Evolutionary conservation across 257 asterid genomes (phyloP).

Genomic region (Nicotiana attenuata): DNA sequence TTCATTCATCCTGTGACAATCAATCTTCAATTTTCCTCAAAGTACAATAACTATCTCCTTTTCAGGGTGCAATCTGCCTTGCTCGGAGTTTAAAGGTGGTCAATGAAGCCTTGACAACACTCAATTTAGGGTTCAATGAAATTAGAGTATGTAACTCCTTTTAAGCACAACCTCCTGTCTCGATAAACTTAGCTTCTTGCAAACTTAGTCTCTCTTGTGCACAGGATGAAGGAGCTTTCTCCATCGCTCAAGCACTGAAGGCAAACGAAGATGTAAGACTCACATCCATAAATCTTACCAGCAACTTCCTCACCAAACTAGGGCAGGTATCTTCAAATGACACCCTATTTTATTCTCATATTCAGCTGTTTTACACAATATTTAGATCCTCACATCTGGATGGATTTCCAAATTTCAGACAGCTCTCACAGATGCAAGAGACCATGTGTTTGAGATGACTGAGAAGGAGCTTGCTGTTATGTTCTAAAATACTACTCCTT

Average conservation of each 20-base stretch:
- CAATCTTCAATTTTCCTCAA: background rate
- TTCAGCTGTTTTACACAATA: background rate
- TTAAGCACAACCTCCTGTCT: background rate
- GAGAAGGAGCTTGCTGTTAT: conserved; percentile 73
- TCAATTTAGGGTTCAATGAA: conserved; percentile 92
- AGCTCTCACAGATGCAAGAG: conserved; percentile 86
- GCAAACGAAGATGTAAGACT: conserved; percentile 88
- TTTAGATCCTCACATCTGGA: background rate
- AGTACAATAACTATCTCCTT: conserved; percentile 3
- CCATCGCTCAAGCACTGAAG: conserved; percentile 92
- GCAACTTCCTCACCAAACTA: conserved; percentile 85
- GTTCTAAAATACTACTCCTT: conserved; percentile 41
- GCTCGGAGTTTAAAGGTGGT: conserved; percentile 95
- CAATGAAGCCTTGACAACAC: conserved; percentile 73
- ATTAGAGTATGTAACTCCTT: conserved; percentile 56
- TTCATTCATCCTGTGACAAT: background rate
- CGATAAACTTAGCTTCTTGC: background rate
- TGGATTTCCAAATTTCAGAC: conserved; percentile 55
- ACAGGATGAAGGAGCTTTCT: conserved; percentile 92
- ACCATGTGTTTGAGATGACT: conserved; percentile 89
- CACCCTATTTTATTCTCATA: background rate
- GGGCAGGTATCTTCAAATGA: conserved; percentile 57
- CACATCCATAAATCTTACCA: conserved; percentile 66
- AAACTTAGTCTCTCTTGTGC: conserved; percentile 8
- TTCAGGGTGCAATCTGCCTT: conserved; percentile 76